phyloP scores from a whole-genome alignment of 2,329 filamentous ascomycete species.

The Aspergillus luchuensis region DNA sequence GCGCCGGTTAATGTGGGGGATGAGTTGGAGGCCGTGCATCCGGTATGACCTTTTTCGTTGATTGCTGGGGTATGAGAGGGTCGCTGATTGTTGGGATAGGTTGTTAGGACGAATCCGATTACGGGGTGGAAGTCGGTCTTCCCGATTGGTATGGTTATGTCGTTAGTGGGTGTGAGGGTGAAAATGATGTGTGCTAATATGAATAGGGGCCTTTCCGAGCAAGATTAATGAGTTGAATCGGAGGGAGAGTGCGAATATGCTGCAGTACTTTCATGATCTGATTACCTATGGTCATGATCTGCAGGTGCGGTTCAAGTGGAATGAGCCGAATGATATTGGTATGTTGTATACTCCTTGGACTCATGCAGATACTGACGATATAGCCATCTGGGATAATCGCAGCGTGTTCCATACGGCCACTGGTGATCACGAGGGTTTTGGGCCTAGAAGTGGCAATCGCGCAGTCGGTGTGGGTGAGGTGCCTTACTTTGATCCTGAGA shows the following conservation, averaged over 20 bases:
- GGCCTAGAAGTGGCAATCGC: slow-evolving; percentile 86
- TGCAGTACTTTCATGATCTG: slow-evolving; percentile 48
- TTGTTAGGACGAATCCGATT: slow-evolving; percentile 64
- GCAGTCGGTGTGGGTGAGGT: slow-evolving; percentile 94
- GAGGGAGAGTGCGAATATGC: slow-evolving; percentile 46
- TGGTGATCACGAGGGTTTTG: slow-evolving; percentile 42
- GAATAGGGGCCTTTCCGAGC: slow-evolving; percentile 39
- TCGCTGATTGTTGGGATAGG: slow-evolving; percentile 16
- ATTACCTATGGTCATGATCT: slow-evolving; percentile 55
- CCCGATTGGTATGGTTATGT: slow-evolving; percentile 32
- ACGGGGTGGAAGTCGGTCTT: slow-evolving; percentile 65
- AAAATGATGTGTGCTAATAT: neutral
- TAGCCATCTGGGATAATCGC: slow-evolving; percentile 23
- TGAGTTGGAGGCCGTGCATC: slow-evolving; percentile 55
- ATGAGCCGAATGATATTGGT: slow-evolving; percentile 52
- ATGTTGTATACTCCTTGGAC: slow-evolving; percentile 12
- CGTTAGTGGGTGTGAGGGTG: neutral
- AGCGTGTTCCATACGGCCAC: slow-evolving; percentile 40
- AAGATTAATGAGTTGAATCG: slow-evolving; percentile 50
- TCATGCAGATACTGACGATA: neutral
- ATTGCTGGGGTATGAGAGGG: too few species aligned
- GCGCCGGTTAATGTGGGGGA: slow-evolving; percentile 58
- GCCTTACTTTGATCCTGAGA: slow-evolving; percentile 19
- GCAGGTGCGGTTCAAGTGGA: slow-evolving; percentile 55
- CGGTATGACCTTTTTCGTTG: slow-evolving; percentile 21